A percentile compares a stretch with the other conserved stretches of the same genome.
These are phyloP conservation scores for Vigna nakashimae DNA, from an alignment of 306 rosid genomes.

Conservation along the genomic window DNA sequence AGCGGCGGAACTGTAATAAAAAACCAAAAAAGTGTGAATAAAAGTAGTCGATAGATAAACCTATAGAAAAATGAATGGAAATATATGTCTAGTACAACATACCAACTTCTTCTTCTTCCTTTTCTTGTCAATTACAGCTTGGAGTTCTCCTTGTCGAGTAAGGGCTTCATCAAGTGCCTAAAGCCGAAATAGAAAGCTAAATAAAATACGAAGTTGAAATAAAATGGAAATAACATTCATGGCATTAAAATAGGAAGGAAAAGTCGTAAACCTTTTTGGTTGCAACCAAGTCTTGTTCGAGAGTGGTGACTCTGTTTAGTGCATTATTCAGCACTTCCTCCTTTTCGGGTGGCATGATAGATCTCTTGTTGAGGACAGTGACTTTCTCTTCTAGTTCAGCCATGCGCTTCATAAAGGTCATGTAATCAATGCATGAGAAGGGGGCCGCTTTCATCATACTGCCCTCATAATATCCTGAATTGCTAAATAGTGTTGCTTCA, in stretches of 20 bases:
- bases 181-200: not conserved
- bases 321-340: slow-evolving; percentile 77
- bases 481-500: slow-evolving; percentile 64
- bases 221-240: not conserved
- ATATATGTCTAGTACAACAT: slow-evolving; percentile 39
- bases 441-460: slow-evolving; percentile 36
- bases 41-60: not conserved
- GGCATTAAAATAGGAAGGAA: not conserved
- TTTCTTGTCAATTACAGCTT: slow-evolving; percentile 71
- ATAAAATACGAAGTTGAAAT: not conserved
- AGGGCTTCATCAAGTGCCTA: slow-evolving; percentile 83
- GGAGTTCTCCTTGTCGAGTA: slow-evolving; percentile 61
- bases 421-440: slow-evolving; percentile 59
- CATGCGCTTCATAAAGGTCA: slow-evolving; percentile 80
- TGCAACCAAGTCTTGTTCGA: slow-evolving; percentile 69
- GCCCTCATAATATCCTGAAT: slow-evolving; percentile 61
- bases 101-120: slow-evolving; percentile 72
- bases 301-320: slow-evolving; percentile 56
- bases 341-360: slow-evolving; percentile 77
- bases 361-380: slow-evolving; percentile 51
- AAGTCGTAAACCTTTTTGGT: slow-evolving; percentile 71
- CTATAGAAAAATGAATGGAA: slow-evolving; percentile 1
- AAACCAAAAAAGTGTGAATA: slow-evolving; percentile 40
- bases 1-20: slow-evolving; percentile 62
- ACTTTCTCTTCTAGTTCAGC: slow-evolving; percentile 86